phyloP scores from a whole-genome alignment of 148 eudicot genomes.

The Salicornia ramosissima region DNA sequence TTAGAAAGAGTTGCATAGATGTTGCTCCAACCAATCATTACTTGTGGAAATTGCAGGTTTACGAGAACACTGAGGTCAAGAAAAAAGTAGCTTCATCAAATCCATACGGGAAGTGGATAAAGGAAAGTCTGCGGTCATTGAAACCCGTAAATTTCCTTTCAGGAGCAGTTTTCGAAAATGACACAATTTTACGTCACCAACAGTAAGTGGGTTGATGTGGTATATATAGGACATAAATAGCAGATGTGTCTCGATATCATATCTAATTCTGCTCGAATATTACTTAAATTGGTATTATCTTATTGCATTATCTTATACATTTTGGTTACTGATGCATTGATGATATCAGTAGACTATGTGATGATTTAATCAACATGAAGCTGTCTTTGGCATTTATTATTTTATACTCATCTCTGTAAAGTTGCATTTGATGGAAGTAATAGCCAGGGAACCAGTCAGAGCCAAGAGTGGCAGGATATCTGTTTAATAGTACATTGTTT shows the following conservation, averaged over 20 bases:
- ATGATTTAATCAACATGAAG: not conserved
- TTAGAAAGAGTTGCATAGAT: not conserved
- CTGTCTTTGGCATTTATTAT: not conserved
- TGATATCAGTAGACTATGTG: not conserved
- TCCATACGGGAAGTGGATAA: slow-evolving; percentile 93
- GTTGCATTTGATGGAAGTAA: no score
- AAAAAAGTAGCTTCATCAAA: slow-evolving; percentile 70
- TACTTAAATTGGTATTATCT: no score
- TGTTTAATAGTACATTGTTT: no score
- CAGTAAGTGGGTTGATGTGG: slow-evolving; percentile 47
- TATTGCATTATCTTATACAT: not conserved
- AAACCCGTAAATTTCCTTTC: slow-evolving; percentile 75
- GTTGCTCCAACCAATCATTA: not conserved
- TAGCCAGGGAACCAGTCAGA: no score
- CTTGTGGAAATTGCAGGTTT: slow-evolving; percentile 53
- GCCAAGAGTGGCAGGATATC: no score
- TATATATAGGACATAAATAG: not conserved
- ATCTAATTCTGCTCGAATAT: no score
- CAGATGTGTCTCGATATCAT: slow-evolving; percentile 6
- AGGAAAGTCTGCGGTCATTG: slow-evolving; percentile 65
- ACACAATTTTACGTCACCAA: slow-evolving; percentile 74
- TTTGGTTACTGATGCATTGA: not conserved
- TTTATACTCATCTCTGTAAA: not conserved
- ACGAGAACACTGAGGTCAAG: slow-evolving; percentile 95
- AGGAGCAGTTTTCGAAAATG: slow-evolving; percentile 63